Evolutionary conservation across 2,329 filamentous ascomycete species (phyloP), one percentile per base, ranked within the genome.

Genomic region (Pleochaeta shiraiana): DNA sequence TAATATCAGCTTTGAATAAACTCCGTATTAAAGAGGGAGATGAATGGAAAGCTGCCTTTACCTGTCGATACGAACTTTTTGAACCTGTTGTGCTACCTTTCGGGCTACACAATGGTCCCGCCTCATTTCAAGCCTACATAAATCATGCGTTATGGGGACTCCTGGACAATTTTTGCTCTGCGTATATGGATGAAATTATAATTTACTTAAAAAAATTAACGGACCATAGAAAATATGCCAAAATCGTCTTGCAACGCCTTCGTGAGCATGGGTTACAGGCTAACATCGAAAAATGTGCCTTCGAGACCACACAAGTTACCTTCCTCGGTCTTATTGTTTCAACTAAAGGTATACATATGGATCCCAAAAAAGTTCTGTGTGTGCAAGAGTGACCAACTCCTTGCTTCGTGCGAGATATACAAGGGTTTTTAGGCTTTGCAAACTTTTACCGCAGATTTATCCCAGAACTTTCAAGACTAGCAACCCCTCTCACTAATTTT

Each of bases 311-410:
- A 1, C 30, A 63, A 33, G 61, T 60, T 34, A 65, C 50, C 12
- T 66, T 39, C 33, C 24, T 65, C 9, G 31, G 63, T n/a, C 64
- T 64, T 64, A 64, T 64, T 24, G 24, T 59, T n/a, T 55, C 16
- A 5, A 39, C 47, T 30, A 28, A 59, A 14, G 47, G 47, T 34
- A 64, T 62, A 14, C 26, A n/a, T 37, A 62, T 62, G 31, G 33
- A 62, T 31, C 59, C 34, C 9, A 62, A 62, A 28, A 37, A 62
- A 39, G 59, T 39, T 6, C 6, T 24, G 45, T 50, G n/a, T 24
- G n/a, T 50, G 7, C 45, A 50, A 19, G 37, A 61, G 4, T 61
- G 57, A 28, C 16, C 47, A 26, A 53, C 47, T 12, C 47, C 47
- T 26, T 21, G 47, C 47, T 53, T 21, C 12, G 47, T 53, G 12